A percentile compares a stretch with the other conserved stretches of the same genome.
Evolutionary conservation across 78 protist species (phyloP).

Genomic region (Guillardia theta): DNA sequence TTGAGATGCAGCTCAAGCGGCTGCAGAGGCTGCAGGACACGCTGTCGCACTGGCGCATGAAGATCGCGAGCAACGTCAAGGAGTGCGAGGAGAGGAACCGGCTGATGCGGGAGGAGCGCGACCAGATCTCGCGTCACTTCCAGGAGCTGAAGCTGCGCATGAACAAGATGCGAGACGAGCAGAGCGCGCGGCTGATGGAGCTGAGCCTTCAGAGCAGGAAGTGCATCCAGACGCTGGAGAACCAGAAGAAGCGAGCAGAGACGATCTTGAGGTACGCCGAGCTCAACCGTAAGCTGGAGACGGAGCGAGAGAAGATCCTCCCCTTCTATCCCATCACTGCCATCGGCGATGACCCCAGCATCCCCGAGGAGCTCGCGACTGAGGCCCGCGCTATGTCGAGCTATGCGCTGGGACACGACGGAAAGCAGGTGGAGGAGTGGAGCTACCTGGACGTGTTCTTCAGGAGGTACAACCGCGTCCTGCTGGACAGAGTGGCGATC

Average conservation of each 20-base stretch:
- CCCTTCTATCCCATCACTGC: conserved; percentile 3
- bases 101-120: conserved; percentile 45
- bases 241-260: conserved; percentile 25
- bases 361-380: not conserved
- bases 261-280: conserved; percentile 60
- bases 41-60: conserved; percentile 44
- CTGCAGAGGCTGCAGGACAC: conserved; percentile 61
- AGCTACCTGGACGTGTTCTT: conserved; percentile 36
- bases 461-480: conserved; percentile 48
- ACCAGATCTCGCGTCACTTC: conserved; percentile 41
- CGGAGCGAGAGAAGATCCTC: conserved; percentile 71
- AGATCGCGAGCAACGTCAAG: conserved; percentile 33
- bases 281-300: conserved; percentile 67
- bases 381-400: not conserved
- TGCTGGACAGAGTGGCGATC: conserved; percentile 46
- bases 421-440: conserved; percentile 45
- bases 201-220: conserved; percentile 33
- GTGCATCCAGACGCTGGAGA: not conserved
- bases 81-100: conserved; percentile 68
- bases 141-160: conserved; percentile 69
- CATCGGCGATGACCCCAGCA: not conserved
- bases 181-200: conserved; percentile 47
- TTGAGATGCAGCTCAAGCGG: conserved; percentile 36
- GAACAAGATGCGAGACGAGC: conserved; percentile 54
- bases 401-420: conserved; percentile 22